phyloP scores from a whole-genome alignment of 768 basidiomycete genomes.

The Chalciporus pseudorubinellus region DNA sequence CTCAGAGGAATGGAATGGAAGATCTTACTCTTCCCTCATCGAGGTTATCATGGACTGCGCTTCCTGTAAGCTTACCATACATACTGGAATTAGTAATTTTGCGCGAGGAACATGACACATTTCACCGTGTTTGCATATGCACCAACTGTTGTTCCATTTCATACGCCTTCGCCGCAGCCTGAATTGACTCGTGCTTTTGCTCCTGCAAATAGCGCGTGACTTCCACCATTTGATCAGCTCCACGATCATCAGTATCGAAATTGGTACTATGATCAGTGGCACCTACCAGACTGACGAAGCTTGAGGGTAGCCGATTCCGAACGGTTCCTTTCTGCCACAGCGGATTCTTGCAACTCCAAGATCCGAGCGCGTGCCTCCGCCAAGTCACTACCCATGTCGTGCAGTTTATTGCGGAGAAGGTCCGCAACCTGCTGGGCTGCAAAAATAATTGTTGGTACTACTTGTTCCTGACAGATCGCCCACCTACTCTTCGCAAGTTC shows the following conservation, averaged over 20 bases:
- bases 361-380: constrained; percentile 41
- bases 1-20: constrained; percentile 22
- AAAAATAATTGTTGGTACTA: constrained; percentile 6
- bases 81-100: constrained; percentile 12
- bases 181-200: constrained; percentile 29
- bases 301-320: constrained; percentile 20
- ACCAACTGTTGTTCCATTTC: constrained; percentile 29
- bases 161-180: constrained; percentile 18
- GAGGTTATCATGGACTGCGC: constrained; percentile 23
- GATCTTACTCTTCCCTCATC: constrained; percentile 30
- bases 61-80: constrained; percentile 25
- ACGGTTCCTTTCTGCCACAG: constrained; percentile 21
- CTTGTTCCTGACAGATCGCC: not conserved
- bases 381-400: constrained; percentile 40
- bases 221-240: constrained; percentile 23
- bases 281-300: constrained; percentile 27
- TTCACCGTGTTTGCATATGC: constrained; percentile 24
- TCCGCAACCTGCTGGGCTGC: constrained; percentile 49
- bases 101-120: not conserved
- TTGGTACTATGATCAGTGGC: not conserved
- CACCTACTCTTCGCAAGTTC: constrained; percentile 37
- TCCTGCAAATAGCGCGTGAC: constrained; percentile 25
- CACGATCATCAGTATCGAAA: constrained; percentile 15
- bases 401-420: constrained; percentile 46
- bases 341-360: constrained; percentile 35